Conservation (phyloP, 208 protist genomes). For the Trypanosoma conorhini region DNA sequence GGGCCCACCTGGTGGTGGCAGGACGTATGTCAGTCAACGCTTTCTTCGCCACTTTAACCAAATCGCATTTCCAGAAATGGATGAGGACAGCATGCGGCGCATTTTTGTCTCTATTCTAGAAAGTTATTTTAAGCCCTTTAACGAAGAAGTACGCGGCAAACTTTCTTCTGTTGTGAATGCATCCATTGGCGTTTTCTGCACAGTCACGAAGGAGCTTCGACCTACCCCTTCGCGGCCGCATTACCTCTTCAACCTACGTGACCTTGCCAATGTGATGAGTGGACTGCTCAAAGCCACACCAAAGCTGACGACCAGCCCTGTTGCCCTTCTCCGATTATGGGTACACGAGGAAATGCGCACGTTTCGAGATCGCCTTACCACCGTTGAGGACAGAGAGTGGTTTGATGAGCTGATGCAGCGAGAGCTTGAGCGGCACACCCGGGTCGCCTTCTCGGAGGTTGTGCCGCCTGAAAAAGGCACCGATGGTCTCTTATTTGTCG, state of each 20-base stretch:
- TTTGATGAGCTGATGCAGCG: constrained; percentile 88
- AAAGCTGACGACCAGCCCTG: constrained; percentile 49
- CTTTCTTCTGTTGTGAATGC: constrained; percentile 83
- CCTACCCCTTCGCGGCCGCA: constrained; percentile 98
- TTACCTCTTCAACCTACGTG: constrained; percentile 99
- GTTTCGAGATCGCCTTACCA: constrained; percentile 95
- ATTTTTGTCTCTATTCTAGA: constrained; percentile 97
- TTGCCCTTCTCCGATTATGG: constrained; percentile 92
- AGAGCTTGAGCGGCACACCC: constrained; percentile 85
- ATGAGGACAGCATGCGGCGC: constrained; percentile 92
- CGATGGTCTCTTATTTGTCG: constrained; percentile 91
- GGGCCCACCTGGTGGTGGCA: constrained; percentile 97
- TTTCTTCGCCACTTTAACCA: constrained; percentile 99
- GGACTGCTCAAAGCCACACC: constrained; percentile 92
- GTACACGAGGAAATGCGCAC: constrained; percentile 96
- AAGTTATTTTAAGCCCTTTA: constrained; percentile 90
- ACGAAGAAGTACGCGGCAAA: constrained; percentile 79
- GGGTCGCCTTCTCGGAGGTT: constrained; percentile 75
- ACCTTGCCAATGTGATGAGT: constrained; percentile 97
- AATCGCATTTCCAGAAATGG: constrained; percentile 96
- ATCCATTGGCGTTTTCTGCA: constrained; percentile 97
- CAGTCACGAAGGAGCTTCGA: constrained; percentile 92
- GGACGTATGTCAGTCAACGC: constrained; percentile 95
- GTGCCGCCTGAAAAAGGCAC: constrained; percentile 33
- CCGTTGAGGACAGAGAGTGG: constrained; percentile 86